Evolutionary conservation across 139 green algal species (phyloP).

Genomic region (Limnomonas spitsbergensis): DNA sequence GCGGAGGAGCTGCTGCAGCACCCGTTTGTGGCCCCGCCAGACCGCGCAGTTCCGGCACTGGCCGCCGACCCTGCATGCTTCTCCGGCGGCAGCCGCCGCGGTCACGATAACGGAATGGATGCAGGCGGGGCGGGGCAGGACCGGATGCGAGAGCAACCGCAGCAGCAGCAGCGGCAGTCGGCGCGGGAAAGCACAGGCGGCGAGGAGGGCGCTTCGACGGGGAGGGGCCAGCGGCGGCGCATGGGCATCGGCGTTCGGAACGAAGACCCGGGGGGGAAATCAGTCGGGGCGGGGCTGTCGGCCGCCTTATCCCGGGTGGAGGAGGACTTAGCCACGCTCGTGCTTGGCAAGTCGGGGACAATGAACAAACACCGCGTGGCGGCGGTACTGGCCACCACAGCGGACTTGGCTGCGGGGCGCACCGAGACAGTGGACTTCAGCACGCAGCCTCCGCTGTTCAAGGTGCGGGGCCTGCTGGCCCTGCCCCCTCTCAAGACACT

Average conservation of each 20-base stretch:
- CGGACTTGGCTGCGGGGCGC: too few species aligned
- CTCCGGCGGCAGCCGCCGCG: too few species aligned
- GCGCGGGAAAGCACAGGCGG: not conserved
- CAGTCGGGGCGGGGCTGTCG: too few species aligned
- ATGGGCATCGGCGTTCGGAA: not conserved
- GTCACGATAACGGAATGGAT: too few species aligned
- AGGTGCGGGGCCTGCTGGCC: not conserved
- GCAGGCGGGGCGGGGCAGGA: not conserved
- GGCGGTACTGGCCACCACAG: too few species aligned
- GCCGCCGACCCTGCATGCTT: too few species aligned
- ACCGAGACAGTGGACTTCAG: slow-evolving; percentile 3
- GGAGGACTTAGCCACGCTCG: not conserved
- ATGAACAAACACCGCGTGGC: too few species aligned
- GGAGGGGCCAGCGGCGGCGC: not conserved
- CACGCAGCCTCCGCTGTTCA: slow-evolving; percentile 10
- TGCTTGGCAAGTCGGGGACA: too few species aligned
- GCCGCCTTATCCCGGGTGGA: not conserved
- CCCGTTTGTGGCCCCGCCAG: slow-evolving; percentile 54
- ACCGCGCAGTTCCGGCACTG: too few species aligned
- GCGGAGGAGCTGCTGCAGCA: slow-evolving; percentile 58
- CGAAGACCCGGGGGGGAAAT: too few species aligned
- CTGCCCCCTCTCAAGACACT: not conserved
- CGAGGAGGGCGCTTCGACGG: too few species aligned
- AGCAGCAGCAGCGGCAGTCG: slow-evolving; percentile 5
- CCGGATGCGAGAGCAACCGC: not conserved